Conservation (phyloP, 805 yeast species). For the Clavispora fructus region DNA sequence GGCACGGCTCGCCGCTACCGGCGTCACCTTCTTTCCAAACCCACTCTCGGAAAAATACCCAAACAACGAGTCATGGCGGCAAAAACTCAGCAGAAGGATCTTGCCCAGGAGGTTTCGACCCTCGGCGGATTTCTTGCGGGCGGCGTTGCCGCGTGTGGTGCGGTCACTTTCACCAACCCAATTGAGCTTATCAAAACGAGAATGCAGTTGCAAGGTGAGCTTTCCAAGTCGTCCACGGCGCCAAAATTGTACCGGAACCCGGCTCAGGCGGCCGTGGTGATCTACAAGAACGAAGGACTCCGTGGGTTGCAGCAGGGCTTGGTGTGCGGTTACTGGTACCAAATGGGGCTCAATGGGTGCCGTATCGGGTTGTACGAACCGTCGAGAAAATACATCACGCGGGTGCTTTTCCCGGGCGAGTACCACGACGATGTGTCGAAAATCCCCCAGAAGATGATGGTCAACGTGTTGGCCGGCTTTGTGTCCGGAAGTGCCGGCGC, state of each 20-base stretch:
- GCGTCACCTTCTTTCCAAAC: not conserved
- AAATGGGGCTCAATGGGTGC: slow-evolving; percentile 88
- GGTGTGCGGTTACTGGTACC: slow-evolving; percentile 83
- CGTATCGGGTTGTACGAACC: slow-evolving; percentile 95
- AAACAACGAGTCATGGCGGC: not conserved
- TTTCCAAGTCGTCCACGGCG: slow-evolving; percentile 48
- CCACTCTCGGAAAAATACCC: not conserved
- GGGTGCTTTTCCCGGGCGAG: slow-evolving; percentile 42
- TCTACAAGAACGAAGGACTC: slow-evolving; percentile 77
- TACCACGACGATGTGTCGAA: slow-evolving; percentile 36
- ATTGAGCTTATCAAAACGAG: slow-evolving; percentile 91
- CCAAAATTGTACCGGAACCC: slow-evolving; percentile 71
- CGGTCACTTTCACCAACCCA: slow-evolving; percentile 95
- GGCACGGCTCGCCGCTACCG: not conserved
- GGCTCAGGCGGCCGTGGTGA: slow-evolving; percentile 71
- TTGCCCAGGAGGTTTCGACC: slow-evolving; percentile 43
- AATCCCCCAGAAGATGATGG: slow-evolving; percentile 36
- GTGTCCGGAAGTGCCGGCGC: slow-evolving; percentile 88
- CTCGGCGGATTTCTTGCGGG: slow-evolving; percentile 85
- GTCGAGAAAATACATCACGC: slow-evolving; percentile 55
- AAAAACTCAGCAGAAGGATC: slow-evolving; percentile 1
- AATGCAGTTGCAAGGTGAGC: slow-evolving; percentile 95
- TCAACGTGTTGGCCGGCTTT: slow-evolving; percentile 79
- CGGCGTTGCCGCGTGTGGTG: slow-evolving; percentile 88
- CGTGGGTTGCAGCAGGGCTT: slow-evolving; percentile 88